Conservation (phyloP, 257 asterid species). For the Nicotiana tabacum region DNA sequence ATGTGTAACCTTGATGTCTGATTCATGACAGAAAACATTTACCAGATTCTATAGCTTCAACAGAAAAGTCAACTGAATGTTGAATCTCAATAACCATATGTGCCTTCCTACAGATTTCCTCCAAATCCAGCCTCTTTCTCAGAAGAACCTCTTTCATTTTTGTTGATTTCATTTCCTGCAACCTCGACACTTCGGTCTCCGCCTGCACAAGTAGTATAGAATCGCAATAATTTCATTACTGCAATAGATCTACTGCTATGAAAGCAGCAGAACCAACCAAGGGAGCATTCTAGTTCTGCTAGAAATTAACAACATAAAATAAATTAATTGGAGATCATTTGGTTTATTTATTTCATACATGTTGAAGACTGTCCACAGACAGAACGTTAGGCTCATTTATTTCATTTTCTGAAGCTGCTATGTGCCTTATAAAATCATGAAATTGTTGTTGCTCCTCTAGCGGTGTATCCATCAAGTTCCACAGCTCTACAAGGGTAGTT, state of each 20-base stretch:
- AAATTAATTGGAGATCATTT: not conserved
- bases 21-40: not conserved
- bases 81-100: conserved; percentile 63
- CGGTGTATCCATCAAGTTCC: conserved; percentile 89
- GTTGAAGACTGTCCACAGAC: conserved; percentile 47
- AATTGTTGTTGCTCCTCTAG: conserved; percentile 60
- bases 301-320: not conserved
- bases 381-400: conserved; percentile 57
- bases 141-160: conserved; percentile 78
- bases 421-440: conserved; percentile 48
- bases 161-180: conserved; percentile 60
- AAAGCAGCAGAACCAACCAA: not conserved
- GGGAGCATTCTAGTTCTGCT: not conserved
- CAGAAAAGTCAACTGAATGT: conserved; percentile 32
- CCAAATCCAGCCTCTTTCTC: conserved; percentile 58
- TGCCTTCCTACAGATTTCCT: conserved; percentile 62
- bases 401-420: conserved; percentile 75
- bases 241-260: not conserved
- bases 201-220: conserved; percentile 43
- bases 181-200: conserved; percentile 65
- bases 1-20: not conserved
- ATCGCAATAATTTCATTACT: not conserved
- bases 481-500: conserved; percentile 74
- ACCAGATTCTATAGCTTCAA: conserved; percentile 76
- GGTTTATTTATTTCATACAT: conserved; percentile 30